Conservation (phyloP, 768 basidiomycete genomes). For the Boletus reticulatus region DNA sequence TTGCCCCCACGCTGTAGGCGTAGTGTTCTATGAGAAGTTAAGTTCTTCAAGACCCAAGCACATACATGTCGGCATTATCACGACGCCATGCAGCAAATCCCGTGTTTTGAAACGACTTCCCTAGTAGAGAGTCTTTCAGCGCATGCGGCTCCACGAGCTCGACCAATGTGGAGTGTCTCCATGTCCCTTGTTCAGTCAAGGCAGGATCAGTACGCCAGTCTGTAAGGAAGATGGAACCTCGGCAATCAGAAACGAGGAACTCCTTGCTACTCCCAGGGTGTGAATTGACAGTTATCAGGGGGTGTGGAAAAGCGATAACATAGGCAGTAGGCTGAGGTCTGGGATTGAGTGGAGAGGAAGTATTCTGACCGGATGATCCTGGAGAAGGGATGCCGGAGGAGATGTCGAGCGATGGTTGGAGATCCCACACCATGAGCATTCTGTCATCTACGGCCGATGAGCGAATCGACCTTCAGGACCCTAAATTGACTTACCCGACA, state of each 20-base stretch:
- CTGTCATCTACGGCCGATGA: slow-evolving; percentile 58
- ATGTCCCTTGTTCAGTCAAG: slow-evolving; percentile 46
- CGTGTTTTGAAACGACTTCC: slow-evolving; percentile 44
- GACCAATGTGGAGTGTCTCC: slow-evolving; percentile 62
- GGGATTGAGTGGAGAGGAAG: slow-evolving; percentile 30
- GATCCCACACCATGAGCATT: slow-evolving; percentile 85
- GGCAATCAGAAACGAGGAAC: slow-evolving; percentile 72
- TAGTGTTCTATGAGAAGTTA: neutral
- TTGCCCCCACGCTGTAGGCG: slow-evolving; percentile 62
- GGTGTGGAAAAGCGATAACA: slow-evolving; percentile 68
- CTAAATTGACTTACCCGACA: slow-evolving; percentile 52
- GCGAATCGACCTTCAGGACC: neutral
- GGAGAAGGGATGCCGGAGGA: slow-evolving; percentile 37
- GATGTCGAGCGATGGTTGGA: slow-evolving; percentile 55
- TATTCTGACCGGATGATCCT: slow-evolving; percentile 28
- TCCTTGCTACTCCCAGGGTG: slow-evolving; percentile 77
- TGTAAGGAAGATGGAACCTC: slow-evolving; percentile 72
- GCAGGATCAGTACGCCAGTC: slow-evolving; percentile 80
- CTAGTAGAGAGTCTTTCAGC: slow-evolving; percentile 51
- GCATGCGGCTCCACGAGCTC: slow-evolving; percentile 73
- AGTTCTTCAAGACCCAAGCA: slow-evolving; percentile 9
- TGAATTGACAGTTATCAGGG: slow-evolving; percentile 64
- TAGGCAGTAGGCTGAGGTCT: slow-evolving; percentile 76
- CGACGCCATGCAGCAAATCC: slow-evolving; percentile 70
- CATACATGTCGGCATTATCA: slow-evolving; percentile 71